Evolutionary conservation across 306 rosid species (phyloP).

Genomic region (Cucumis sativus): DNA sequence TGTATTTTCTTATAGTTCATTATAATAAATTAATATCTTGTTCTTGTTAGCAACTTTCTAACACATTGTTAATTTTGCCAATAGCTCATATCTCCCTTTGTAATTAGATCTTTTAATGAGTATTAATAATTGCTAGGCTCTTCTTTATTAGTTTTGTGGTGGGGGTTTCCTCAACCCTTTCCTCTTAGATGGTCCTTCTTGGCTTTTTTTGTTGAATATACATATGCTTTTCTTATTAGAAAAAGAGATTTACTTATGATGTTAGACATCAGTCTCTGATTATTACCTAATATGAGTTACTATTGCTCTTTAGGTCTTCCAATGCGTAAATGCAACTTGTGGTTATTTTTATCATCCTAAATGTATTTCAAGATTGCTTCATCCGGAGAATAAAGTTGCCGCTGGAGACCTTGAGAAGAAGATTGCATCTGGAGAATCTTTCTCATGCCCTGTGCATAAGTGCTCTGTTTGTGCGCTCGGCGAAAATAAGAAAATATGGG

Average conservation of each 20-base stretch:
- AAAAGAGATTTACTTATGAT: not conserved
- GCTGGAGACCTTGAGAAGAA: slow-evolving; percentile 40
- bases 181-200: no score
- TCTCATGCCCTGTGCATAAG: slow-evolving; percentile 73
- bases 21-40: no score
- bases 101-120: no score
- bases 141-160: no score
- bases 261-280: not conserved
- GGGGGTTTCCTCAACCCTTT: no score
- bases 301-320: slow-evolving; percentile 53
- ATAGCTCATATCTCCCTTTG: not conserved
- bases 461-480: slow-evolving; percentile 64
- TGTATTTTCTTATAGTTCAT: no score
- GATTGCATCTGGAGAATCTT: slow-evolving; percentile 52
- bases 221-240: no score
- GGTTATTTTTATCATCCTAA: slow-evolving; percentile 82
- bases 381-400: slow-evolving; percentile 28
- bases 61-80: not conserved
- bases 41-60: no score
- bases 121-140: no score
- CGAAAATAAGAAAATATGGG: slow-evolving; percentile 49
- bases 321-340: slow-evolving; percentile 78
- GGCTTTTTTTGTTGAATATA: no score
- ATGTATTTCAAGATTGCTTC: slow-evolving; percentile 53
- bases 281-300: slow-evolving; percentile 12